Conservation (phyloP, 202 grass and related monocot species). For the Cymbopogon flexuosus region DNA sequence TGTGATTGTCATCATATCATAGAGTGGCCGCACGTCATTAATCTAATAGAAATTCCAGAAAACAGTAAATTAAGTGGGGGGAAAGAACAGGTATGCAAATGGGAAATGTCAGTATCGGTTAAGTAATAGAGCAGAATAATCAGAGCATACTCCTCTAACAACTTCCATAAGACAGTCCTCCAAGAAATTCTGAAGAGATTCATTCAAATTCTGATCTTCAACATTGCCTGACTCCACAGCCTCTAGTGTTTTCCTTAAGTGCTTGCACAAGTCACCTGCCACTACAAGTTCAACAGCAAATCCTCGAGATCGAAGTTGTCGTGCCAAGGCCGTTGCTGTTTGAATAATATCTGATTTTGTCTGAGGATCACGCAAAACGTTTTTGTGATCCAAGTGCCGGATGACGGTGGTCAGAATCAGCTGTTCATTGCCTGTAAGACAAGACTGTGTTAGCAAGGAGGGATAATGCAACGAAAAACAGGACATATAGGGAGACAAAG, state of each 20-base stretch:
- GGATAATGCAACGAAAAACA: neutral
- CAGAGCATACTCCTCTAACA: conserved; percentile 74
- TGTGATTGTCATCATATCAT: conserved; percentile 89
- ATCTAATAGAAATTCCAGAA: conserved; percentile 51
- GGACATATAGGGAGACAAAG: neutral
- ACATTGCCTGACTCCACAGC: conserved; percentile 55
- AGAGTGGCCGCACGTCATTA: conserved; percentile 61
- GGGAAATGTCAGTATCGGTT: neutral
- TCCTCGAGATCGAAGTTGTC: conserved; percentile 58
- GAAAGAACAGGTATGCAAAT: conserved; percentile 5
- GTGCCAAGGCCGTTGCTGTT: conserved; percentile 61
- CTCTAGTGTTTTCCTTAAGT: conserved; percentile 92
- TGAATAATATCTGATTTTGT: conserved; percentile 90
- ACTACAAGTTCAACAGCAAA: conserved; percentile 62
- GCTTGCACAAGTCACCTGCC: conserved; percentile 79
- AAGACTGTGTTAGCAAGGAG: neutral
- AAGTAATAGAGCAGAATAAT: neutral
- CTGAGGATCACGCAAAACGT: conserved; percentile 52
- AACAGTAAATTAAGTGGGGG: conserved; percentile 2
- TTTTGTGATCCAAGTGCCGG: conserved; percentile 91
- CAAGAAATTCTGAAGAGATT: conserved; percentile 79
- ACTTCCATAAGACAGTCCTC: conserved; percentile 93
- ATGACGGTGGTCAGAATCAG: conserved; percentile 74
- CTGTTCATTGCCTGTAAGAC: conserved; percentile 63
- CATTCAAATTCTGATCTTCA: conserved; percentile 79